Base-by-base conservation (phyloP, 768 basidiomycete genomes). In the Jaapia argillacea region DNA sequence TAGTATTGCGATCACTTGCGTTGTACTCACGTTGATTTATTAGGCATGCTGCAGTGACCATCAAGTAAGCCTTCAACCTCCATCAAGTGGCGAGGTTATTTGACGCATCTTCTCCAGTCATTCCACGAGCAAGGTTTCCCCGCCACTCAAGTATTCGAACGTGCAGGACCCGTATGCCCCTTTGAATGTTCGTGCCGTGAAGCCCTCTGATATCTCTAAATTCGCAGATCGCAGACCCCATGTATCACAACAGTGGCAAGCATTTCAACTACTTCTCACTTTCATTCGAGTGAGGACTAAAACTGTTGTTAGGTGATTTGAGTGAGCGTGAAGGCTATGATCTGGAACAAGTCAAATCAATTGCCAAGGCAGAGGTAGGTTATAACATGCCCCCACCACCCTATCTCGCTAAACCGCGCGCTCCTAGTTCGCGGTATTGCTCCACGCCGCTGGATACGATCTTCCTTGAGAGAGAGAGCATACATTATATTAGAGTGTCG, bases 31-130 rank as follows among this genome's bases (percentile, higher is more conserved):
- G 33, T 37, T 45, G 50, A 4, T 46, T 24, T 20, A 16, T 12
- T 38, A 82, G 65, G 88, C 76, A 22, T 96, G 91, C 62, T 96
- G 92, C 65, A 91, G 88, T 51, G 92, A 93, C 53, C 88, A 94
- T 56, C 86, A 89, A 70, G 82, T 76, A 54, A 42, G 61, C 49
- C 4, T 25, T 14, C 24, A 10, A 14, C 2, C 27, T 21, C 20
- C n/a, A n/a, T n/a, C n/a, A n/a, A n/a, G n/a, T n/a, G n/a, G n/a
- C n/a, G n/a, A n/a, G n/a, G n/a, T n/a, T n/a, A n/a, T n/a, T n/a
- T n/a, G n/a, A n/a, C n/a, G n/a, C n/a, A 35, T 43, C 22, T 37
- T 35, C 25, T 41, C 4, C 45, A 89, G 82, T 81, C 82, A 25
- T 88, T 89, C 74, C 73, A 83, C 48, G 65, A 81, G 42, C 79